Percentiles rank a stretch among this genome's conserved stretches.
Conservation (phyloP, 2,329 filamentous ascomycete genomes). For the Claviceps maximensis region DNA sequence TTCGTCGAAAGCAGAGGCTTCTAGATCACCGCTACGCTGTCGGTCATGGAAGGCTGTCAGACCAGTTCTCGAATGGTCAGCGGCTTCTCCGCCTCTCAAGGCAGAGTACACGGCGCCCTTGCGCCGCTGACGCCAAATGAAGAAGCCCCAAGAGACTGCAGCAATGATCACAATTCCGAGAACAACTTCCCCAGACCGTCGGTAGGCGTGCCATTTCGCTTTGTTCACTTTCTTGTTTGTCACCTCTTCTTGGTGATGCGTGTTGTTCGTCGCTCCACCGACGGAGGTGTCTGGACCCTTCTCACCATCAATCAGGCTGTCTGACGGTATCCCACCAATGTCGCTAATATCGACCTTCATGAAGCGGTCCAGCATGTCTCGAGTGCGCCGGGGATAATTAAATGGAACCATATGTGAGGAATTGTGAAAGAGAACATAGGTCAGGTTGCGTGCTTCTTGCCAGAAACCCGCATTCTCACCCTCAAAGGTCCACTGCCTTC, state of each 20-base stretch:
- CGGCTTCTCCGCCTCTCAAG: conserved; percentile 26
- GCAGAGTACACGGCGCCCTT: conserved; percentile 41
- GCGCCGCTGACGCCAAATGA: conserved; percentile 49
- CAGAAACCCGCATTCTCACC: conserved; percentile 79
- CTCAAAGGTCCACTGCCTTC: conserved; percentile 88
- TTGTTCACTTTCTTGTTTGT: conserved; percentile 60
- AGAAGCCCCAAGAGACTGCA: conserved; percentile 62
- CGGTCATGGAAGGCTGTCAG: conserved; percentile 37
- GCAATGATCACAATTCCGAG: conserved; percentile 68
- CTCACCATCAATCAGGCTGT: conserved; percentile 75
- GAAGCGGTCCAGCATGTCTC: conserved; percentile 96
- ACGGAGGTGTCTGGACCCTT: conserved; percentile 67
- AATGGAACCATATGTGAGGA: conserved; percentile 97
- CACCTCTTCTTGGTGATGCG: conserved; percentile 39
- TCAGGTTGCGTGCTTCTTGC: conserved; percentile 88
- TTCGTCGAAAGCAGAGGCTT: conserved; percentile 54
- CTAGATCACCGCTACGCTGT: conserved; percentile 37
- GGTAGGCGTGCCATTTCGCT: conserved; percentile 81
- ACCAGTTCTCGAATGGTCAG: conserved; percentile 20
- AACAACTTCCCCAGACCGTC: conserved; percentile 73
- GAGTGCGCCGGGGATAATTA: conserved; percentile 70
- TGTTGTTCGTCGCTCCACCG: conserved; percentile 48
- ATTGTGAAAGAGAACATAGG: conserved; percentile 92
- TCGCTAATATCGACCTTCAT: conserved; percentile 82
- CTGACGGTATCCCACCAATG: conserved; percentile 68